phyloP scores from a whole-genome alignment of 2,329 filamentous ascomycete species.

The Penicillium freii region DNA sequence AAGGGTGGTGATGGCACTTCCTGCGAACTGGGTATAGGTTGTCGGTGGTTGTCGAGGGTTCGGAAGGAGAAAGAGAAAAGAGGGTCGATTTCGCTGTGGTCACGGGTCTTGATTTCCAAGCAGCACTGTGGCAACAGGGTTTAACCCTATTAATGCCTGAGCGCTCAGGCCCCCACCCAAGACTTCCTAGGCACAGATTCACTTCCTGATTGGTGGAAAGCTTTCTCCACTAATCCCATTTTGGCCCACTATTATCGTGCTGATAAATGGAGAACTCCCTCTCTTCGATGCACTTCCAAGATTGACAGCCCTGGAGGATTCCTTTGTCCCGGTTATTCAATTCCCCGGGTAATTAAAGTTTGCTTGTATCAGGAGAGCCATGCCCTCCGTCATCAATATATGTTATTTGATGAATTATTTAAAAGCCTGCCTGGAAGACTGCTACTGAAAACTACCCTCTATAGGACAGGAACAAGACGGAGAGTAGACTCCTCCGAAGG shows the following conservation, averaged over 20 bases:
- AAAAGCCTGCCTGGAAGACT: not conserved
- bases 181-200: accelerated
- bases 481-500: not conserved
- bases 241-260: not conserved
- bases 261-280: not conserved
- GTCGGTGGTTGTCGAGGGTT: constrained; percentile 38
- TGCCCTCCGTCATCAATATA: not conserved
- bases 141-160: constrained; percentile 34
- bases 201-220: not conserved
- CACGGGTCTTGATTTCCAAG: constrained; percentile 45
- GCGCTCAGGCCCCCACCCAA: not conserved
- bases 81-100: constrained; percentile 16
- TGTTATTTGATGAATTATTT: not conserved
- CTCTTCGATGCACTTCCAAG: not conserved
- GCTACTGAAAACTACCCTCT: not conserved
- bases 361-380: not conserved
- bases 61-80: constrained; percentile 32
- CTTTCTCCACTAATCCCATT: not conserved
- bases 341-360: not conserved
- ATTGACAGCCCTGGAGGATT: not conserved
- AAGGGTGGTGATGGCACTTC: constrained; percentile 49
- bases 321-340: not conserved
- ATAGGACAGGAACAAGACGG: not conserved
- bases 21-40: constrained; percentile 46
- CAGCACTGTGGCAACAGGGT: constrained; percentile 42